A percentile compares a stretch with the other conserved stretches of the same genome.
Conservation (phyloP, 345 rosid genomes). For the Balakata baccata region DNA sequence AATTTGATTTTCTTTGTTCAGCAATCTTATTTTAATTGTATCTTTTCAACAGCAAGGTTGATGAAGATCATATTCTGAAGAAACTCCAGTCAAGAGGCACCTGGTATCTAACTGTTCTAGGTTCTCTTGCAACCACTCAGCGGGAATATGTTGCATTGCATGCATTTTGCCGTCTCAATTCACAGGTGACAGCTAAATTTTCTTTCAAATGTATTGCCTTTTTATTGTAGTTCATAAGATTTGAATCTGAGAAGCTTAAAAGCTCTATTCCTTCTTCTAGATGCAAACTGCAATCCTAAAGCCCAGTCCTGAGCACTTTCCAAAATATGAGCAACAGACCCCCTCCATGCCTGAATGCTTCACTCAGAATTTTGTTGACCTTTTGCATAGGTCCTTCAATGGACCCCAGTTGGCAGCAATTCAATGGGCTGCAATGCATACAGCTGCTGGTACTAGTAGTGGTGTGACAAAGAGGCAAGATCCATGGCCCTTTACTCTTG, state of each 20-base stretch:
- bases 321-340: conserved; percentile 82
- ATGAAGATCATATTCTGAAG: conserved; percentile 79
- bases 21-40: not conserved
- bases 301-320: conserved; percentile 91
- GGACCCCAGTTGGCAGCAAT: conserved; percentile 92
- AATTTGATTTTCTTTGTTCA: not conserved
- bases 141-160: conserved; percentile 98
- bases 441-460: conserved; percentile 97
- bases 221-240: conserved; percentile 18
- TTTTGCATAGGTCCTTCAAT: conserved; percentile 77
- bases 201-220: not conserved
- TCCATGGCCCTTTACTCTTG: conserved; percentile 99
- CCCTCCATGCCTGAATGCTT: conserved; percentile 96
- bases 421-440: conserved; percentile 98
- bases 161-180: conserved; percentile 93
- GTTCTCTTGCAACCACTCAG: conserved; percentile 98
- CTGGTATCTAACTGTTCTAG: conserved; percentile 93
- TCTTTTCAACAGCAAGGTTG: conserved; percentile 51
- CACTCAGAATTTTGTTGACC: conserved; percentile 73
- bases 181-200: conserved; percentile 53
- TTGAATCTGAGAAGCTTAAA: conserved; percentile 20
- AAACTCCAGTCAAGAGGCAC: conserved; percentile 76
- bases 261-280: conserved; percentile 33
- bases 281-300: conserved; percentile 94
- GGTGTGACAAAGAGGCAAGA: conserved; percentile 77